Evolutionary conservation across 108 stramenopile genomes (phyloP), one percentile per base, ranked within the genome.

Genomic region (Asterionellopsis glacialis): DNA sequence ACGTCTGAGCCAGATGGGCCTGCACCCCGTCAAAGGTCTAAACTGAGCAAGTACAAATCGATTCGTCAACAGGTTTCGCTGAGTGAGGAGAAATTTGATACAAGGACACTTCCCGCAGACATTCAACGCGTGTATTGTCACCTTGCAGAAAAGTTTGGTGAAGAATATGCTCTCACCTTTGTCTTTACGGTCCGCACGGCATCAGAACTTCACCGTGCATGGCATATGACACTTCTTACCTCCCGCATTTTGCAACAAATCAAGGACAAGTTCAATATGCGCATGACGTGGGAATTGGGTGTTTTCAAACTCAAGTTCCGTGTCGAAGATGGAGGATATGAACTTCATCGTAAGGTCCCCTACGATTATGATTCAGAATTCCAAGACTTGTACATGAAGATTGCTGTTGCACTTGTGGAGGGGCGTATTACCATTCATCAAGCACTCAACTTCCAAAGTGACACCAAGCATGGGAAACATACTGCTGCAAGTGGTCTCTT

Each of bases 291-390:
- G 78, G 57, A 74, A n/a, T 41, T 79, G 19, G 78, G 78, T 25
- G 78, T 79, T 0, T 41, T 67, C 26, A 55, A 73, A 13, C 50
- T 79, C 6, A 52, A 51, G 11, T 79, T 79, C 54, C 65, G 77
- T n/a, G 55, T 75, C 11, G 70, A 79, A 38, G 77, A 79, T 63
- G 77, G 77, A 21, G 54, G 43, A 0, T 68, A 68, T 50, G 78
- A 79, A 60, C 61, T 79, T 12, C 66, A 79, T 47, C 74, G 78
- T 1, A 56, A 60, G 45, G 74, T 79, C 12, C 74, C 78, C 0
- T 79, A 79, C 42, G 78, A 79, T 52, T 79, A 79, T 53, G 78
- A 79, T 56, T 55, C 51, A 1, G 78, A 79, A 53, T 79, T 55
- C 49, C 78, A 79, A 63, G 70, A 79, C 51, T 47, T 75, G 43